Base-by-base conservation (phyloP, 352 stramenopile genomes). In the Phytopythium boreale region DNA sequence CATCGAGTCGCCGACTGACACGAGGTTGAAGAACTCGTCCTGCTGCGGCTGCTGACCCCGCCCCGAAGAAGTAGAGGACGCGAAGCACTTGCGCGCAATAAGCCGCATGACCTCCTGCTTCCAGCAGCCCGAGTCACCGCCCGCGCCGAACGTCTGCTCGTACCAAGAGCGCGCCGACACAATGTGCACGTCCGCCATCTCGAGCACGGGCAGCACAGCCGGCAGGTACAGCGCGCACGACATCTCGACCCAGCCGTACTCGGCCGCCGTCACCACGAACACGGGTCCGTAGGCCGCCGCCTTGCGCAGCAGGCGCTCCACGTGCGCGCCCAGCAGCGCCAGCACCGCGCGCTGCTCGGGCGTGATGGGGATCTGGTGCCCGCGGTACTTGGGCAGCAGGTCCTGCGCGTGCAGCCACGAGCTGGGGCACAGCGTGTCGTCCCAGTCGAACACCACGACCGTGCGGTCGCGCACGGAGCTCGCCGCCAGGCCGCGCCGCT, bases 71-170 rank as follows among this genome's bases (percentile, higher is more conserved):
- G 4, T 36, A 3, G 12, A 11, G 12, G 59, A 20, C 56, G 41
- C 74, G 65, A 95, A 95, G 68, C 87, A 95, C 72, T 95, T 92
- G 70, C 71, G 72, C 36, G 87, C 87, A 50, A 95, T 95, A 39
- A 95, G 77, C 66, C 91, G 81, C 81, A 95, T 93, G 56, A 93
- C 84, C 34, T 92, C 87, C 59, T 93, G 80, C 70, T 95, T 95
- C 87, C 87, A 95, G 11, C 69, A 71, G 34, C 80, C 86, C 41
- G 87, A 89, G 69, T 95, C 84, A 24, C 87, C 84, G n/a, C 84
- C 84, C 7, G 75, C 63, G 15, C 87, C 87, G 39, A 87, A 95
- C 0, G 79, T 95, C 71, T 92, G 82, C 66, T 95, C 87, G 65
- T 93, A 95, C 87, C 87, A 95, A 63, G 73, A 91, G 15, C 87